A percentile compares a stretch with the other conserved stretches of the same genome.
Evolutionary conservation across 148 eudicot genomes (phyloP).

Genomic region (Vaccinium myrtillus): DNA sequence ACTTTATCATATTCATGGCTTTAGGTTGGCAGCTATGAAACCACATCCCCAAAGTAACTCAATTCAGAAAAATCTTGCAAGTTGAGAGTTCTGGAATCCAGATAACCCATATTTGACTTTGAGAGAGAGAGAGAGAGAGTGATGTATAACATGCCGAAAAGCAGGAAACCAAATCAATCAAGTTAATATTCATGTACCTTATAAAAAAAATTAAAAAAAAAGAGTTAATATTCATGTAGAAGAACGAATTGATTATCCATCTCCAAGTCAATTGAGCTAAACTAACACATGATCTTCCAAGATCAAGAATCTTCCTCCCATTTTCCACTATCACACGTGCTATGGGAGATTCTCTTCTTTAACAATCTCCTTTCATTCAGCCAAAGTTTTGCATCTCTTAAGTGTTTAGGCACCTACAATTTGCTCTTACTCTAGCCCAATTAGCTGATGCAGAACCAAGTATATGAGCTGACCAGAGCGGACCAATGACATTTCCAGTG

Average conservation of each 20-base stretch:
- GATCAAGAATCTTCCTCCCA: neutral
- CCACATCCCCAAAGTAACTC: neutral
- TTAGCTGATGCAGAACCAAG: neutral
- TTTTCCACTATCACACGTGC: slow-evolving; percentile 3
- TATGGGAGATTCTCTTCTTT: neutral
- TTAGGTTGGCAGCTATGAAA: neutral
- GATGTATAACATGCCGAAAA: neutral
- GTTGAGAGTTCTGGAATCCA: neutral
- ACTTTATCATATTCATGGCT: neutral
- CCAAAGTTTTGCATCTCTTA: neutral
- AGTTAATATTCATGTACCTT: neutral
- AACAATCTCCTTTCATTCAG: neutral
- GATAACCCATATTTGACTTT: neutral
- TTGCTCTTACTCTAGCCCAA: neutral
- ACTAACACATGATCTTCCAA: neutral
- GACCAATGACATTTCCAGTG: neutral
- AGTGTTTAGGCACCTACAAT: neutral
- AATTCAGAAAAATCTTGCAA: neutral
- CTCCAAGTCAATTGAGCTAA: neutral
- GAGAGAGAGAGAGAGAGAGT: neutral
- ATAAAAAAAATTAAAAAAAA: too few relatives aligned
- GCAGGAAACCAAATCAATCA: neutral
- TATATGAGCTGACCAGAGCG: neutral
- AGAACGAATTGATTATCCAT: neutral
- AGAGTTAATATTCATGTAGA: neutral